A percentile compares a stretch with the other conserved stretches of the same genome.
Evolutionary conservation across 257 asterid species (phyloP).

Genomic region (Solanum clarkiae): DNA sequence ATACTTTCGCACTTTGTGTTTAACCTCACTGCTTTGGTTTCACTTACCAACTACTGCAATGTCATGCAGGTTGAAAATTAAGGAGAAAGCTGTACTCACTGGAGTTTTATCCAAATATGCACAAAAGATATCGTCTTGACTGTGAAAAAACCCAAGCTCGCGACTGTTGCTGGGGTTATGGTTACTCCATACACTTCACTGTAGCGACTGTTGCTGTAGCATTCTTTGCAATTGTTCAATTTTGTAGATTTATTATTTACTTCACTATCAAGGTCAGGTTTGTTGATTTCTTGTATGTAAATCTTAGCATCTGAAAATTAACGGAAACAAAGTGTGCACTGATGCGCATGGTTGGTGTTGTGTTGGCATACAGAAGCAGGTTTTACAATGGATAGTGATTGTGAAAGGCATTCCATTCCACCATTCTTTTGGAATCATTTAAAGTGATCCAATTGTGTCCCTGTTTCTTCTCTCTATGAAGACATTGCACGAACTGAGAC

Average conservation of each 20-base stretch:
- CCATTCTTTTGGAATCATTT: neutral
- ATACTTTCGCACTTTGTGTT: neutral
- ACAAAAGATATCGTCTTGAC: conserved; percentile 15
- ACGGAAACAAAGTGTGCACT: neutral
- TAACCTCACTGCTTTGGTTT: neutral
- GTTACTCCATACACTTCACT: neutral
- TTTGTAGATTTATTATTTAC: neutral
- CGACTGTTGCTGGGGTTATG: neutral
- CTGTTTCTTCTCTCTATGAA: neutral
- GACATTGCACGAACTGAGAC: neutral
- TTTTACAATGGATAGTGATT: neutral
- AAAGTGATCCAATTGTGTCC: neutral
- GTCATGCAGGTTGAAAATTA: conserved; percentile 51
- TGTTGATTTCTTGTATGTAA: neutral
- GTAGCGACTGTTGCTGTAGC: too few species aligned
- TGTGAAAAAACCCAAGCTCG: conserved; percentile 17
- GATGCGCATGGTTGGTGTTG: neutral
- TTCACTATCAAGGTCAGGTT: neutral
- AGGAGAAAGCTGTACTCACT: conserved; percentile 56
- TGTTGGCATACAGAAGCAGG: neutral
- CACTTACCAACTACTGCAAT: neutral
- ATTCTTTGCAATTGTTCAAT: neutral
- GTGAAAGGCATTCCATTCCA: neutral
- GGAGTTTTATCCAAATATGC: conserved; percentile 74
- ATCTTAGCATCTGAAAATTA: neutral